Evolutionary conservation across 768 basidiomycete genomes (phyloP), one percentile per base, ranked within the genome.

Genomic region (Saitozyma podzolica): DNA sequence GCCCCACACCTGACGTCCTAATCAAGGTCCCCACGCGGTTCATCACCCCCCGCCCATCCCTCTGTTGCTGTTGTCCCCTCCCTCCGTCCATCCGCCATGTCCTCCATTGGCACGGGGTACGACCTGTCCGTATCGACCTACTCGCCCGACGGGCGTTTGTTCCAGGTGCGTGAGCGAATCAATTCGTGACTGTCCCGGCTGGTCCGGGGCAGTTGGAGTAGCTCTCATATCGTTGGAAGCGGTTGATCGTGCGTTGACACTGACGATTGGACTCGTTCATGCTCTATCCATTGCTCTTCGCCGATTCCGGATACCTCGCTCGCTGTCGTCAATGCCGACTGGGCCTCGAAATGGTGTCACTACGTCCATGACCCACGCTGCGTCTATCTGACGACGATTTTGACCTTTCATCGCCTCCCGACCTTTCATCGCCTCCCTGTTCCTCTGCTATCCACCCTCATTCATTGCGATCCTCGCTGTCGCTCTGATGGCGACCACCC

Each of bases 31-130:
- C 51, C 2, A 19, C 10, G 2, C 51, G 13, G 3, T 29, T 29
- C 29, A 29, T 29, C 29, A 29, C 29, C 29, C 29, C 29, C 29
- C 29, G 29, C 29, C 2, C 29, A 29, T 29, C 29, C 29, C 29
- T 29, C 29, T 29, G 29, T 29, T 29, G 29, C 29, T 29, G 29
- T 29, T 29, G 29, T 29, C 5, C 2, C 51, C 51, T 52, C 13
- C 11, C 5, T 7, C 39, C 43, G 50, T 19, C 43, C 40, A 20
- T 29, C 41, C 56, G 65, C 54, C 29, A 96, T 98, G 95, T 95
- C 94, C 63, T 97, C 95, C 50, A 98, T 98, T 78, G 95, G 96
- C 65, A 98, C 96, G 74, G 96, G 96, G 62, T 98, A 97, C 83
- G 96, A 97, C 84, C 88, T 79, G 29, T 77, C 74, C 8, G 76